Conservation (phyloP, 2,329 filamentous ascomycete genomes). For the Clonostachys solani region DNA sequence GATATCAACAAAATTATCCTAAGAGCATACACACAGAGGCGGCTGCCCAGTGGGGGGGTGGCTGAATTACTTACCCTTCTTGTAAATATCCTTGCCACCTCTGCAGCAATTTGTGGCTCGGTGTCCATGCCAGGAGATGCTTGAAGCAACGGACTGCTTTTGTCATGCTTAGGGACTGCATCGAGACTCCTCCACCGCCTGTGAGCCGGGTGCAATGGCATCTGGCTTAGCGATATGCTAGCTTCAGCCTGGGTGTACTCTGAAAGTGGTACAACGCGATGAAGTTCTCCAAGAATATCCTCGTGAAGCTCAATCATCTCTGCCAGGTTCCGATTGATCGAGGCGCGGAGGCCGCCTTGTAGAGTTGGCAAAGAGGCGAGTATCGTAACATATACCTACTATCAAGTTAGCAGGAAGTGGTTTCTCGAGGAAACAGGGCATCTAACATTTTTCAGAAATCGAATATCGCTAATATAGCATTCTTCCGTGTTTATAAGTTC, state of each 20-base stretch:
- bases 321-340: slow-evolving; percentile 74
- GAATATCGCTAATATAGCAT: slow-evolving; percentile 81
- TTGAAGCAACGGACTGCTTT: slow-evolving; percentile 34
- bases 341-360: slow-evolving; percentile 60
- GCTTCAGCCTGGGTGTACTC: slow-evolving; percentile 45
- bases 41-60: too few species aligned
- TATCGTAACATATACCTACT: slow-evolving; percentile 70
- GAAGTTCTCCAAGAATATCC: slow-evolving; percentile 71
- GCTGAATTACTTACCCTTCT: slow-evolving; percentile 40
- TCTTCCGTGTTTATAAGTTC: slow-evolving; percentile 86
- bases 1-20: slow-evolving; percentile 1
- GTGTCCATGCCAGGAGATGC: slow-evolving; percentile 46
- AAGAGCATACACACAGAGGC: background rate
- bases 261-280: slow-evolving; percentile 65
- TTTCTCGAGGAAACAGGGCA: background rate
- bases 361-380: slow-evolving; percentile 65
- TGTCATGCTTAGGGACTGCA: slow-evolving; percentile 34
- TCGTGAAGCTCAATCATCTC: slow-evolving; percentile 83
- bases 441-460: slow-evolving; percentile 78
- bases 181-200: slow-evolving; percentile 43
- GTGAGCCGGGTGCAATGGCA: background rate
- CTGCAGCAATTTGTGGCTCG: slow-evolving; percentile 54
- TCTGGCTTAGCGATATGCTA: background rate
- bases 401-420: background rate
- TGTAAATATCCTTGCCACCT: slow-evolving; percentile 57